These are phyloP conservation scores for Scalesia atractyloides DNA, from an alignment of 129 eudicot species.

Conservation along the genomic window DNA sequence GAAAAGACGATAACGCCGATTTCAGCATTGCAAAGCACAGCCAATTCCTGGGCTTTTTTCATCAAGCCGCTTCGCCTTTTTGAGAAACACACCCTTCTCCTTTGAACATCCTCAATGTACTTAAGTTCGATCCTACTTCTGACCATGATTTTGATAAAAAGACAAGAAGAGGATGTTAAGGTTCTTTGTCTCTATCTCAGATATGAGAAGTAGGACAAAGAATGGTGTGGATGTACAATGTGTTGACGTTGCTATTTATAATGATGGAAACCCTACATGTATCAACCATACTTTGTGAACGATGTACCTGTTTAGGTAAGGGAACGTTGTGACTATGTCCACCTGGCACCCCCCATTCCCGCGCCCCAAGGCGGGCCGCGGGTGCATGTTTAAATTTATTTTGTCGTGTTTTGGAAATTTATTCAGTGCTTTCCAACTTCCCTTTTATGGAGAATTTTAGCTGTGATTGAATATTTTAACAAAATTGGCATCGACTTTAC, in stretches of 20 bases:
- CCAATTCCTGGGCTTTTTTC: constrained; percentile 44
- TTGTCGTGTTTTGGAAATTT: constrained; percentile 25
- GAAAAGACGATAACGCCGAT: constrained; percentile 43
- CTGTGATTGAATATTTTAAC: constrained; percentile 7
- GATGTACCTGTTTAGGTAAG: constrained; percentile 2
- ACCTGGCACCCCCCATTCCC: neutral
- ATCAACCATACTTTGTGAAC: constrained; percentile 8
- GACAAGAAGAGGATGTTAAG: constrained; percentile 10
- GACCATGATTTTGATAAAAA: constrained; percentile 23
- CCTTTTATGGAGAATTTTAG: constrained; percentile 5
- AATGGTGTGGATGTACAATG: constrained; percentile 21
- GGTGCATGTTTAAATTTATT: neutral
- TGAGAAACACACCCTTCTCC: constrained; percentile 43
- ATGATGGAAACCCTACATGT: constrained; percentile 2
- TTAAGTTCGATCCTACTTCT: constrained; percentile 37
- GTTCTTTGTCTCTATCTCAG: neutral
- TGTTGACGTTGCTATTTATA: constrained; percentile 26
- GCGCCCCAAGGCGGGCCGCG: too few relatives aligned
- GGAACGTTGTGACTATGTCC: constrained; percentile 2
- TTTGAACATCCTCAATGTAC: constrained; percentile 40
- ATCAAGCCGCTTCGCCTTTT: constrained; percentile 43
- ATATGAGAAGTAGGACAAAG: neutral
- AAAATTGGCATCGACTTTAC: neutral
- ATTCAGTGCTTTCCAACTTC: constrained; percentile 19
- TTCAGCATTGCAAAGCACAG: constrained; percentile 46